phyloP scores from a whole-genome alignment of 805 yeast genomes.

The Candida easanensis region DNA sequence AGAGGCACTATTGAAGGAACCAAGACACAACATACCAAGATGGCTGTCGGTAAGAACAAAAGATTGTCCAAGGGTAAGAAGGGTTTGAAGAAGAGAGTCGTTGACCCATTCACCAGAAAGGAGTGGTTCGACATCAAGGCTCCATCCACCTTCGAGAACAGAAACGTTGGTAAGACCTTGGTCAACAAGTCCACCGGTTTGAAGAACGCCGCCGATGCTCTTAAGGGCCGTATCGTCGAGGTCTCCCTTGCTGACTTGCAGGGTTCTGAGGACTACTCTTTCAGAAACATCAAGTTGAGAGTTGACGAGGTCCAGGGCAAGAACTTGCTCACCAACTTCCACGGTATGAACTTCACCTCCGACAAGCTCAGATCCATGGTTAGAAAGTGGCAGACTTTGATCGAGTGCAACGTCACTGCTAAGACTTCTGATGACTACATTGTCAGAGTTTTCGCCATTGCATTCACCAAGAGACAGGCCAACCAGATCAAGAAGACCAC shows the following conservation, averaged over 20 bases:
- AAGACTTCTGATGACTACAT: slow-evolving; percentile 98
- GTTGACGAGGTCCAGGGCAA: slow-evolving; percentile 99
- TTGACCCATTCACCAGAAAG: slow-evolving; percentile 99
- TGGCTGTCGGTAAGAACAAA: slow-evolving; percentile 86
- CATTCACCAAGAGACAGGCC: slow-evolving; percentile 96
- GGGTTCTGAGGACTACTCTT: slow-evolving; percentile 98
- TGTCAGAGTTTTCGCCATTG: slow-evolving; percentile 94
- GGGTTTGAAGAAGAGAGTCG: slow-evolving; percentile 98
- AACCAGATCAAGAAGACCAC: slow-evolving; percentile 97
- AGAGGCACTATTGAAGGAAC: slow-evolving; percentile 29
- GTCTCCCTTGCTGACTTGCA: slow-evolving; percentile 95
- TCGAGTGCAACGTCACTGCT: slow-evolving; percentile 97
- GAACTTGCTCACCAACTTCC: slow-evolving; percentile 98
- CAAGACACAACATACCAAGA: slow-evolving; percentile 20
- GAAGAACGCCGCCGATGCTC: slow-evolving; percentile 96
- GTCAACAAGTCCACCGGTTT: slow-evolving; percentile 98
- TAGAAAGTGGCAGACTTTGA: slow-evolving; percentile 98
- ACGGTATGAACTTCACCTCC: slow-evolving; percentile 97
- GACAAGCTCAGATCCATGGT: slow-evolving; percentile 97
- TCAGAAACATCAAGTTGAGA: slow-evolving; percentile 96
- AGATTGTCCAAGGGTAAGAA: slow-evolving; percentile 86
- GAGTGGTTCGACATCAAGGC: slow-evolving; percentile 99
- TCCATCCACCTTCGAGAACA: slow-evolving; percentile 97
- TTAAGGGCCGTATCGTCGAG: slow-evolving; percentile 97
- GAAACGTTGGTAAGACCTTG: slow-evolving; percentile 97